phyloP scores from a whole-genome alignment of 768 basidiomycete species.

The Boletales sp. region DNA sequence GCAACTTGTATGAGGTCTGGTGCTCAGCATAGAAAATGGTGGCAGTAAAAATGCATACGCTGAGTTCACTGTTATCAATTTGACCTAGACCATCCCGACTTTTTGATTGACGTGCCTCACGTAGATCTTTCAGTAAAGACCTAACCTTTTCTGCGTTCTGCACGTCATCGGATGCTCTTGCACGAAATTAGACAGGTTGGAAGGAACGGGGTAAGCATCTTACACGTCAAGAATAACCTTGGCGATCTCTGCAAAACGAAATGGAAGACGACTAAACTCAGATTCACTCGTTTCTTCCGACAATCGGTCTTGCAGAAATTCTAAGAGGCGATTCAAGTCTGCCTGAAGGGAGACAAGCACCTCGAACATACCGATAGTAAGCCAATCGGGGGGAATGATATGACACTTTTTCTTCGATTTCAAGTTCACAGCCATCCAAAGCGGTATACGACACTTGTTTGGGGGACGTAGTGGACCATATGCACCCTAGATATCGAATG shows the following conservation, averaged over 20 bases:
- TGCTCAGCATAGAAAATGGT: background rate
- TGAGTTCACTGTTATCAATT: constrained; percentile 78
- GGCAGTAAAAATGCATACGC: constrained; percentile 45
- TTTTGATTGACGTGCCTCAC: constrained; percentile 94
- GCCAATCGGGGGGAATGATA: constrained; percentile 88
- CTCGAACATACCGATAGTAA: constrained; percentile 65
- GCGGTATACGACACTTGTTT: constrained; percentile 76
- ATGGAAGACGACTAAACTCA: constrained; percentile 77
- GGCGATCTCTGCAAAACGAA: constrained; percentile 85
- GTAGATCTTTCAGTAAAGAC: constrained; percentile 87
- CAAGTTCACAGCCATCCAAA: constrained; percentile 94
- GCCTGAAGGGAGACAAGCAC: background rate
- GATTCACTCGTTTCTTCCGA: constrained; percentile 68
- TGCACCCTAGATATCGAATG: constrained; percentile 56
- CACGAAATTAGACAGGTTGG: background rate
- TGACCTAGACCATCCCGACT: constrained; percentile 78
- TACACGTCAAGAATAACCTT: constrained; percentile 94
- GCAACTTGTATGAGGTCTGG: constrained; percentile 46
- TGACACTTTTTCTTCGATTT: constrained; percentile 95
- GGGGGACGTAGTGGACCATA: constrained; percentile 94
- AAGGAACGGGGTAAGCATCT: constrained; percentile 24
- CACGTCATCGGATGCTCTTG: constrained; percentile 87
- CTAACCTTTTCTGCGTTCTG: constrained; percentile 80
- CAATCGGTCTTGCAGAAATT: constrained; percentile 75
- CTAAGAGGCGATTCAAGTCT: constrained; percentile 36